These are phyloP conservation scores for Chimonanthus salicifolius DNA, from an alignment of 164 flowering plant species.

Conservation along the genomic window DNA sequence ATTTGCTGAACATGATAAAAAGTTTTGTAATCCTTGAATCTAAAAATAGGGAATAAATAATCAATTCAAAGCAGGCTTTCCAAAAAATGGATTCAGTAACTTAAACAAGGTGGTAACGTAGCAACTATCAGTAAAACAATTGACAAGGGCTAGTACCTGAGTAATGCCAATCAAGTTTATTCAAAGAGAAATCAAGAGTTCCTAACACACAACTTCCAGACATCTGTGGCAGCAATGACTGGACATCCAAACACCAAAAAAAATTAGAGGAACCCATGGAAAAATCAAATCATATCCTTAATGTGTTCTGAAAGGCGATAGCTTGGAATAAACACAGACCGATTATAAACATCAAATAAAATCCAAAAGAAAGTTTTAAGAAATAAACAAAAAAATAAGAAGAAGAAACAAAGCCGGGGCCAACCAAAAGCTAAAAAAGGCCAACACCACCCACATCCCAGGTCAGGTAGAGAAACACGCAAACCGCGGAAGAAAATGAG, in stretches of 20 bases:
- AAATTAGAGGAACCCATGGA: slow-evolving; percentile 16
- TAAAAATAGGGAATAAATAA: neutral
- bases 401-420: neutral
- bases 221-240: neutral
- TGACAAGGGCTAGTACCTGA: neutral
- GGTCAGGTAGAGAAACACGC: too few relatives aligned
- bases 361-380: neutral
- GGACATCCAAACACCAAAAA: slow-evolving; percentile 8
- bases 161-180: slow-evolving; percentile 8
- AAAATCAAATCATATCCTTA: slow-evolving; percentile 4
- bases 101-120: neutral
- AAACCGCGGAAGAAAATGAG: too few relatives aligned
- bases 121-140: neutral
- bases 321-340: neutral
- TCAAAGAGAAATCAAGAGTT: slow-evolving; percentile 5
- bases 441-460: too few relatives aligned
- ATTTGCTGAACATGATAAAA: too few relatives aligned
- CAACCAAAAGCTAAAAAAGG: too few relatives aligned
- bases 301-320: neutral
- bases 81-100: neutral
- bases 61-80: neutral
- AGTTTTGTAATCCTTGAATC: too few relatives aligned
- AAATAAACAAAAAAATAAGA: neutral
- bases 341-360: neutral
- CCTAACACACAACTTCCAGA: slow-evolving; percentile 8